These are phyloP conservation scores for Arctostaphylos glauca DNA, from an alignment of 148 eudicot genomes.

Conservation along the genomic window DNA sequence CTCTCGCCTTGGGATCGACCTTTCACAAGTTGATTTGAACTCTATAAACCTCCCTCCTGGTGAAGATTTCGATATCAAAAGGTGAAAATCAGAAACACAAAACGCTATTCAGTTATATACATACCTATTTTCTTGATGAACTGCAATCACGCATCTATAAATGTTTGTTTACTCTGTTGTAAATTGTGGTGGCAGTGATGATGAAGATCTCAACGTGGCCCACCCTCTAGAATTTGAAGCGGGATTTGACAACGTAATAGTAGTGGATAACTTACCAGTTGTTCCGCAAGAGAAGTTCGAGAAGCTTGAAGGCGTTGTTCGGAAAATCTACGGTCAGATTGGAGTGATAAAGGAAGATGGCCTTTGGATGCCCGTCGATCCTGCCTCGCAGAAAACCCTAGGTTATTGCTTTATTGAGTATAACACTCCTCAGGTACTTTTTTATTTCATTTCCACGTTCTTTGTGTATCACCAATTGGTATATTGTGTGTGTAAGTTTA, in stretches of 20 bases:
- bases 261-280: slow-evolving; percentile 80
- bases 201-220: slow-evolving; percentile 55
- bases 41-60: slow-evolving; percentile 55
- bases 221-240: slow-evolving; percentile 58
- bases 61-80: slow-evolving; percentile 57
- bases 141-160: background rate
- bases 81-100: slow-evolving; percentile 28
- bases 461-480: background rate
- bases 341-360: slow-evolving; percentile 83
- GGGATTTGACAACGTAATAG: slow-evolving; percentile 62
- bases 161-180: background rate
- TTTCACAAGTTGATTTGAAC: slow-evolving; percentile 37
- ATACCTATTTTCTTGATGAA: background rate
- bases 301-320: slow-evolving; percentile 69
- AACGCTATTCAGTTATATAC: background rate
- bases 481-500: background rate
- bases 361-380: slow-evolving; percentile 81
- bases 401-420: slow-evolving; percentile 85
- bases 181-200: slow-evolving; percentile 38
- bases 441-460: background rate
- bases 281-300: slow-evolving; percentile 78
- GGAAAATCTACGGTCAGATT: slow-evolving; percentile 71
- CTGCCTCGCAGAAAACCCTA: slow-evolving; percentile 47
- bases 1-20: slow-evolving; percentile 43
- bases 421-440: background rate